phyloP scores from a whole-genome alignment of 768 basidiomycete genomes.

The Psilocybe cubensis region DNA sequence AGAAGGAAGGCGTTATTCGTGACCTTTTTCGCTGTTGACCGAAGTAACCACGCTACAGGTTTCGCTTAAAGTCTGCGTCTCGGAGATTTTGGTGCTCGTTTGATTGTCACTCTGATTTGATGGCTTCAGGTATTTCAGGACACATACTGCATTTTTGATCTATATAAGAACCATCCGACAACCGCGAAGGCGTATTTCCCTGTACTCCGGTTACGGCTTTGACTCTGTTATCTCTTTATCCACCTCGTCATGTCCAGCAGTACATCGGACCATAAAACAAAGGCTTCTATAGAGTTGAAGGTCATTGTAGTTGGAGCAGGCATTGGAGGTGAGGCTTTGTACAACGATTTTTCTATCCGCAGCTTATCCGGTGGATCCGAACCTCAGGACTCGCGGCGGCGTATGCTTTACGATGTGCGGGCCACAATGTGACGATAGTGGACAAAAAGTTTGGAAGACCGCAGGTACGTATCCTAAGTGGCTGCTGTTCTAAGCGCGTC shows the following conservation, averaged over 20 bases:
- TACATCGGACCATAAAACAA: background rate
- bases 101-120: background rate
- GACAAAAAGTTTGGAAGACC: background rate
- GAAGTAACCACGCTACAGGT: background rate
- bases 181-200: background rate
- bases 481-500: background rate
- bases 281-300: background rate
- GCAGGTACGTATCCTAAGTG: background rate
- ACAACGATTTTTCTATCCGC: background rate
- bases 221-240: background rate
- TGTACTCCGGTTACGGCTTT: background rate
- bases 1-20: background rate
- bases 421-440: slow-evolving; percentile 1
- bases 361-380: background rate
- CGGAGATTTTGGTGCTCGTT: background rate
- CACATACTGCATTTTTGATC: background rate
- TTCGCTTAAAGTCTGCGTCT: background rate
- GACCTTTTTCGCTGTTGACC: background rate
- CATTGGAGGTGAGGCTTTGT: background rate
- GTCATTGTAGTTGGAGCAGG: background rate
- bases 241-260: background rate
- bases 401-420: slow-evolving; percentile 1
- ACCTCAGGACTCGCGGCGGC: background rate
- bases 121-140: background rate
- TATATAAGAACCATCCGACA: background rate